Percentiles rank a stretch among this genome's conserved stretches.
Conservation (phyloP, 2,329 filamentous ascomycete species). For the Talaromyces sp. region DNA sequence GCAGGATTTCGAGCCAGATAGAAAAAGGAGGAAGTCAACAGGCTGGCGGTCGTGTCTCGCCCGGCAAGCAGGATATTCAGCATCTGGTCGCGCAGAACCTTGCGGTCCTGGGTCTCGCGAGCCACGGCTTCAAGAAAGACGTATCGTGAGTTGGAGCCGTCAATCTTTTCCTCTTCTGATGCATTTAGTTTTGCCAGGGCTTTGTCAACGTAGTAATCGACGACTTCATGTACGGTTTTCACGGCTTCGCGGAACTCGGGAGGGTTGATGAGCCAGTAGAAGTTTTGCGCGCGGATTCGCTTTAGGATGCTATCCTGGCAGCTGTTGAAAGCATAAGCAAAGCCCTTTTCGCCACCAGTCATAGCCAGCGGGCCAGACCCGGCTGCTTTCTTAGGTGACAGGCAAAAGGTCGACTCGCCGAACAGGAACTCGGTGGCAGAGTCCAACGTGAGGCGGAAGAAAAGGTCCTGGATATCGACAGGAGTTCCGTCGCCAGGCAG, state of each 20-base stretch:
- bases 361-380: conserved; percentile 47
- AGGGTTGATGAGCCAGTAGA: conserved; percentile 36
- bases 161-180: conserved; percentile 28
- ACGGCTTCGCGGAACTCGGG: conserved; percentile 37
- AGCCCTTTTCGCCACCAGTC: conserved; percentile 28
- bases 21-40: conserved; percentile 43
- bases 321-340: conserved; percentile 32
- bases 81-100: conserved; percentile 43
- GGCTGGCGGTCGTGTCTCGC: conserved; percentile 48
- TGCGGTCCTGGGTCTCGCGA: conserved; percentile 41
- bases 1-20: conserved; percentile 35
- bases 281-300: conserved; percentile 23
- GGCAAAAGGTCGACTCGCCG: conserved; percentile 64
- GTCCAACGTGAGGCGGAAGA: conserved; percentile 79
- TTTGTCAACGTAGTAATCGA: conserved; percentile 62
- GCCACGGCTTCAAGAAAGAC: conserved; percentile 56
- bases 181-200: conserved; percentile 52
- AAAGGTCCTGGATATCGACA: conserved; percentile 68
- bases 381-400: conserved; percentile 26
- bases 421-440: conserved; percentile 82
- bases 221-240: conserved; percentile 35
- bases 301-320: conserved; percentile 27
- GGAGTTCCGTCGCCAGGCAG: conserved; percentile 45
- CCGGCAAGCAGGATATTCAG: conserved; percentile 50
- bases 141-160: conserved; percentile 29